Base-by-base conservation (phyloP, 2,329 filamentous ascomycete species). In the Ophiocordyceps camponoti-floridani region DNA sequence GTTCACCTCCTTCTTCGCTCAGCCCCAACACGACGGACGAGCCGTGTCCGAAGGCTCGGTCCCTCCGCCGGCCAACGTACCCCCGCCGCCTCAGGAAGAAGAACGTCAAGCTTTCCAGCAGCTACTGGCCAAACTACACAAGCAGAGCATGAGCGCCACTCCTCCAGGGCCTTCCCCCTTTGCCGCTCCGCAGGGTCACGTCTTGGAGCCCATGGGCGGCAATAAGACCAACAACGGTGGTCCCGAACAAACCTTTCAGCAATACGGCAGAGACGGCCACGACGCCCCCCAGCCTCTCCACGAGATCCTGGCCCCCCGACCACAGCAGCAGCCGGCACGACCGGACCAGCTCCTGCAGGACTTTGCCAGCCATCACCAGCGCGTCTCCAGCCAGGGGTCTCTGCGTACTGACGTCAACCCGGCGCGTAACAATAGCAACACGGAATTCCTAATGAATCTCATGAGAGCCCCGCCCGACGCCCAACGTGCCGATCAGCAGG, bases 101-200 rank as follows among this genome's bases (percentile, higher is more conserved):
- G 88, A 94, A 55, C 85, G 86, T 60, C 82, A 87, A 58, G 88
- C 86, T 1, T 94, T 95, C 61, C 77, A 86, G 51, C 75, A 79
- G 41, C 74, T 95, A 41, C 67, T 94, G 33, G 75, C 83, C 52
- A 93, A 94, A 71, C 73, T 94, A 38, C 81, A 87, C 48, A 67
- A 67, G 46, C 73, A 76, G 47, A 70, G 65, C 2, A 52, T 61
- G 49, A 64, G 59, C 41, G 63, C 64, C 42, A 68, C 72, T 27
- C 67, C 70, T 12, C 64, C 68, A 10, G 59, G 59, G 1, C 56
- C 58, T 7, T 66, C 68, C 3, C 58, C 63, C 3, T 72, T 66
- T 47, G 59, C 65, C 18, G 61, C 63, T 12, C 66, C 66, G 40
- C 61, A 63, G 27, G 44, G 45, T 43, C 50, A 59, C 46, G 47